phyloP scores from a whole-genome alignment of 192 early-diverging fungal genomes.

The Backusella macrospora region DNA sequence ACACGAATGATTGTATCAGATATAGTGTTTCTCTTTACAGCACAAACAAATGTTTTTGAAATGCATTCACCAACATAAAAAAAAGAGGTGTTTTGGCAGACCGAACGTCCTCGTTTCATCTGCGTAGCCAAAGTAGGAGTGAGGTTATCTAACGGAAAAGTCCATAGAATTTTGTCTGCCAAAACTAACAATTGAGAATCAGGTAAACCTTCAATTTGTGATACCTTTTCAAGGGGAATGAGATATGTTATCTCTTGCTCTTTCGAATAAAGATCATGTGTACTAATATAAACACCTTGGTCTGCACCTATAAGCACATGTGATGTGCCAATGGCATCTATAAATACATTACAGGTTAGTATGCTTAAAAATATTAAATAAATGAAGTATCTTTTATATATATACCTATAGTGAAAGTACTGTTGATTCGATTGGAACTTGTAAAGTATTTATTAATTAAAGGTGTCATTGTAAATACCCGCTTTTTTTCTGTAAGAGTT shows the following conservation, averaged over 20 bases:
- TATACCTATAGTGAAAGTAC: conserved; percentile 31
- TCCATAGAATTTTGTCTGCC: conserved; percentile 70
- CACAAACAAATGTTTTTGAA: conserved; percentile 30
- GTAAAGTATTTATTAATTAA: conserved; percentile 52
- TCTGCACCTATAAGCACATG: conserved; percentile 80
- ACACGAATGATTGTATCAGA: conserved; percentile 36
- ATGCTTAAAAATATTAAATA: not conserved
- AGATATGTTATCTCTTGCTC: conserved; percentile 44
- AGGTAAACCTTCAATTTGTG: conserved; percentile 84
- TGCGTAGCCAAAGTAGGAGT: conserved; percentile 43
- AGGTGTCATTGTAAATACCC: conserved; percentile 54
- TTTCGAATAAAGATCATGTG: not conserved
- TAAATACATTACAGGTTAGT: not conserved
- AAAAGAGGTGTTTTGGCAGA: conserved; percentile 33
- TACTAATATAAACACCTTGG: conserved; percentile 72
- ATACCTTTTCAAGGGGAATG: conserved; percentile 74
- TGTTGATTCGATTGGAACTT: conserved; percentile 55
- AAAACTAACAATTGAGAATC: conserved; percentile 80
- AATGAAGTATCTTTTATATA: not conserved
- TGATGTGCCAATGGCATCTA: conserved; percentile 34
- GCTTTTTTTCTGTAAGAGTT: conserved; percentile 37
- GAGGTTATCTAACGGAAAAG: conserved; percentile 53
- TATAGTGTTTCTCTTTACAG: conserved; percentile 34
- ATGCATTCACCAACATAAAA: conserved; percentile 42
- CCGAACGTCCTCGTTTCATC: conserved; percentile 33